Conservation (phyloP, 176 grass and related monocot genomes). For the Carex kokanica region DNA sequence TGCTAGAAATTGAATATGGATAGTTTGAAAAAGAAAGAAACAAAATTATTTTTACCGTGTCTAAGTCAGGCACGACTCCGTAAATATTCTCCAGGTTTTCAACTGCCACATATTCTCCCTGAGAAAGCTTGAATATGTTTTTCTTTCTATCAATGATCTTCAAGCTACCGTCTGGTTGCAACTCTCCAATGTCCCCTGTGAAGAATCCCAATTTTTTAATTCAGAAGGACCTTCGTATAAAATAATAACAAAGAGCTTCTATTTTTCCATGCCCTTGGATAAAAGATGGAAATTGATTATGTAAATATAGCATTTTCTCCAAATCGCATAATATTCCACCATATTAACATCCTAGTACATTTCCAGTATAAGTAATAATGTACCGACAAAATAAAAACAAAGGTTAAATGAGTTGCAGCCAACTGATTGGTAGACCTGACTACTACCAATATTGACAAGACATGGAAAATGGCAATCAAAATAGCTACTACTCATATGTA, state of each 20-base stretch:
- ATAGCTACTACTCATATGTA: not conserved
- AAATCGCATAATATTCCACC: not conserved
- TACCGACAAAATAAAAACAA: not conserved
- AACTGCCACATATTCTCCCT: slow-evolving; percentile 92
- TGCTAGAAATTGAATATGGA: not conserved
- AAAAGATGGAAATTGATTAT: not conserved
- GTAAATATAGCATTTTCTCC: not conserved
- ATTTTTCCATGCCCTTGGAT: not conserved
- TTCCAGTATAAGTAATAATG: not conserved
- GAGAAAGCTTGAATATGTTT: slow-evolving; percentile 98
- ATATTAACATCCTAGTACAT: not conserved
- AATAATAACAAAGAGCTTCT: not conserved
- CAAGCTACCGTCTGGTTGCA: slow-evolving; percentile 72
- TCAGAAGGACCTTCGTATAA: not conserved
- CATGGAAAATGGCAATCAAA: no score
- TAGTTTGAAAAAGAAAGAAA: not conserved
- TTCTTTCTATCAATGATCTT: slow-evolving; percentile 99
- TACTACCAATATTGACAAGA: no score
- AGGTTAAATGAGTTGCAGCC: no score
- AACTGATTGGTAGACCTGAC: no score
- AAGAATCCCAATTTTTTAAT: slow-evolving; percentile 5
- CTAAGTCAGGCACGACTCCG: slow-evolving; percentile 64
- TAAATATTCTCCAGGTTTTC: slow-evolving; percentile 95
- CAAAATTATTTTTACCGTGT: slow-evolving; percentile 40
- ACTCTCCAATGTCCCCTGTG: slow-evolving; percentile 93